A percentile compares a stretch with the other conserved stretches of the same genome.
phyloP scores from a whole-genome alignment of 2,329 filamentous ascomycete genomes.

The Calonectria henricotiae region DNA sequence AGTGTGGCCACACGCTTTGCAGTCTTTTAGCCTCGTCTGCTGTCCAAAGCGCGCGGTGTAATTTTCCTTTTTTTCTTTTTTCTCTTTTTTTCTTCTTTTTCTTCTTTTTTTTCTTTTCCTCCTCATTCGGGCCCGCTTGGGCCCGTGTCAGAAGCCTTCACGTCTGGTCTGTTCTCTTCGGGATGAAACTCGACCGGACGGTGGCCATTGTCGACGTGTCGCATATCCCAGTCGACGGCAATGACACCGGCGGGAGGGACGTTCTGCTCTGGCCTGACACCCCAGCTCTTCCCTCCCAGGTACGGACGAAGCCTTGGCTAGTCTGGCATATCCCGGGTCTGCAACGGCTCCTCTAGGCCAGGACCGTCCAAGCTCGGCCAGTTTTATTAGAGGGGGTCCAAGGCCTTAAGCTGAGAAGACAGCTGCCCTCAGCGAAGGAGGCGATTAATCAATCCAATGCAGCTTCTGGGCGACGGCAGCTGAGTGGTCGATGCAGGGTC shows the following conservation, averaged over 20 bases:
- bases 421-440: conserved; percentile 12
- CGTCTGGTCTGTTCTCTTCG: conserved; percentile 25
- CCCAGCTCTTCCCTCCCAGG: conserved; percentile 6
- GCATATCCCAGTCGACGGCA: conserved; percentile 24
- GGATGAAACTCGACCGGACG: conserved; percentile 33
- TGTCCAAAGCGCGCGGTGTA: conserved; percentile 19
- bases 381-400: conserved; percentile 27
- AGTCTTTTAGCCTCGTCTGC: conserved; percentile 16
- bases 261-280: not conserved
- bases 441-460: conserved; percentile 23
- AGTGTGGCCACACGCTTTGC: not conserved
- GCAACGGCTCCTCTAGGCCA: conserved; percentile 10
- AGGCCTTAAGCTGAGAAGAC: conserved; percentile 21
- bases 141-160: conserved; percentile 6
- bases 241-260: not conserved
- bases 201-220: conserved; percentile 35
- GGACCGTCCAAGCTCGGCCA: conserved; percentile 19
- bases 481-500: conserved; percentile 11
- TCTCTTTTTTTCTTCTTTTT: too few species aligned
- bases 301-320: conserved; percentile 9
- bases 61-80: not conserved
- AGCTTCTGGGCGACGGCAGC: not conserved
- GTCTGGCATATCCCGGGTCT: conserved; percentile 10
- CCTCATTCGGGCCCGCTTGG: conserved; percentile 5
- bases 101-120: not conserved